Conservation (phyloP, 1,284 basidiomycete species). For the Schizophyllum commune region DNA sequence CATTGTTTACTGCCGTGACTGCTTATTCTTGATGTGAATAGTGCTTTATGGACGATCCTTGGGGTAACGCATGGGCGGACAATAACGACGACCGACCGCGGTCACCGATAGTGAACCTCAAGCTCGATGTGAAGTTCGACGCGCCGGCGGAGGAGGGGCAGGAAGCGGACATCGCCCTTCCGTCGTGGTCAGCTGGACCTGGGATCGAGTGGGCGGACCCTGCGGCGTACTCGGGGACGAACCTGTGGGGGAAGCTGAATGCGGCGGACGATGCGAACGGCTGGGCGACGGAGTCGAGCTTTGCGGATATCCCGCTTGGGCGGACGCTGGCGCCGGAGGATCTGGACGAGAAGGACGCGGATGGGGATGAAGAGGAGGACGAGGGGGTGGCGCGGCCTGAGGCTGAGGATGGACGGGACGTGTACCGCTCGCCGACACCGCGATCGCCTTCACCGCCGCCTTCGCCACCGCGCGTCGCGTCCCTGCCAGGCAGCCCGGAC, state of each 20-base stretch:
- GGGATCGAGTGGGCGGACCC: constrained; percentile 40
- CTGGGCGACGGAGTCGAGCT: constrained; percentile 24
- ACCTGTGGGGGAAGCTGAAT: constrained; percentile 24
- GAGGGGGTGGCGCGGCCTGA: not conserved
- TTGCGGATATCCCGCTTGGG: constrained; percentile 29
- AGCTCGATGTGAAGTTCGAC: not conserved
- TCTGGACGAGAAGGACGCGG: not conserved
- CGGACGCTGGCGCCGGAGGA: constrained; percentile 15
- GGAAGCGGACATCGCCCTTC: constrained; percentile 42
- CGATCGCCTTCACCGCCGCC: constrained; percentile 7
- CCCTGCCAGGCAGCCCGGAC: no score
- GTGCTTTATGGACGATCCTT: constrained; percentile 4
- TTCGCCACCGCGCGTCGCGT: not conserved
- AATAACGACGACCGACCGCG: not conserved
- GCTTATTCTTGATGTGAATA: not conserved
- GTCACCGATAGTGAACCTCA: constrained; percentile 18
- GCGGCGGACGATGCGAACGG: constrained; percentile 4
- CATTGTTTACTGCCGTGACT: not conserved
- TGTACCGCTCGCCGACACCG: constrained; percentile 6
- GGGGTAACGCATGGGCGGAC: constrained; percentile 2
- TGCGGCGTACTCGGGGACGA: constrained; percentile 23
- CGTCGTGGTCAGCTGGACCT: constrained; percentile 45
- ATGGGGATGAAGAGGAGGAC: constrained; percentile 4
- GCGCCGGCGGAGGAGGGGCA: constrained; percentile 21
- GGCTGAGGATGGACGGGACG: not conserved